Base-by-base conservation (phyloP, 2,329 filamentous ascomycete genomes). In the Neopestalotiopsis clavispora region DNA sequence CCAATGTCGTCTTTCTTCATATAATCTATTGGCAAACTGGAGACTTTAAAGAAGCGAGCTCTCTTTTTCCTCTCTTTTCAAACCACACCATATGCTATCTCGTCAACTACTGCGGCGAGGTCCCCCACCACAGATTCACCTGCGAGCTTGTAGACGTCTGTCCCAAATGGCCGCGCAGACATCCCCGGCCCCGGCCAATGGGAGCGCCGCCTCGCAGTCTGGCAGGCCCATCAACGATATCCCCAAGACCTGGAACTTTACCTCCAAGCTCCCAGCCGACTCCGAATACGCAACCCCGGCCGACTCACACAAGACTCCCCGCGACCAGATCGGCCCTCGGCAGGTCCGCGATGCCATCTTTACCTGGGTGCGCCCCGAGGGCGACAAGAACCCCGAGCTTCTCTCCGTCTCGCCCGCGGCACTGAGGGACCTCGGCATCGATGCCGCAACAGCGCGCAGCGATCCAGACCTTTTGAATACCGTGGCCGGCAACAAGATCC, bases 331-430 rank as follows among this genome's bases (percentile, higher is more conserved):
- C 63, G 87, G 88, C 0, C 95, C 96, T 17, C 92, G 95, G 63
- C 86, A 94, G 79, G 96, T 99, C 56, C 94, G 91, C 77, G 89
- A 91, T 69, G 95, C 96, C 4, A 82, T 95, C 65, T 99, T 93
- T 81, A 97, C 95, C 9, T 99, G 91, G 85, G 94, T 99, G 23
- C 90, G 94, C 4, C 96, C 96, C 0, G 92, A 95, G 75, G 81
- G 85, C 23, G 87, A 90, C 32, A 84, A 90, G 71, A 87, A 92
- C 28, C 89, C 94, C 0, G 93, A 98, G 76, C 84, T 99, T 17
- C 86, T 98, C 1, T 92, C 89, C 6, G 91, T 97, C 1, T 97
- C 94, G 71, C 87, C 89, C 2, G 89, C 89, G 1, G 95, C 95
- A 0, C 85, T 98, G 81, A 85, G 85, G 65, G 94, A 97, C 75